Conservation (phyloP, 768 basidiomycete species). For the Phylloporus scabripes region DNA sequence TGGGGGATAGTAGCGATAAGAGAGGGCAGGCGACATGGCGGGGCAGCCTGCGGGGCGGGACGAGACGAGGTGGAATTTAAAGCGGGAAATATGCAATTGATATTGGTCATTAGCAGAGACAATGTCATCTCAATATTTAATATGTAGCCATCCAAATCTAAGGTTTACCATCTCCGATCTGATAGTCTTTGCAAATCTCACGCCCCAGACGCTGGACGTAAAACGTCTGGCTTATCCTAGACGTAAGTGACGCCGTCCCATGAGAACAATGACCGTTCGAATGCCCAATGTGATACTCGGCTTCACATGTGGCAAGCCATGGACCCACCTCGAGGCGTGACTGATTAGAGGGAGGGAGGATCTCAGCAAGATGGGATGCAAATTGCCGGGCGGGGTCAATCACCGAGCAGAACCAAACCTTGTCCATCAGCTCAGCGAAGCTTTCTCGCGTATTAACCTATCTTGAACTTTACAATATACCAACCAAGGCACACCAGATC, state of each 20-base stretch:
- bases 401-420: conserved; percentile 23
- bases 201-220: conserved; percentile 22
- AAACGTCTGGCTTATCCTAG: conserved; percentile 1
- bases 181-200: conserved; percentile 27
- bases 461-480: background rate
- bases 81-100: background rate
- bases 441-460: conserved; percentile 21
- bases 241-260: no score
- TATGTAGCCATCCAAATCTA: no score
- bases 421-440: conserved; percentile 29
- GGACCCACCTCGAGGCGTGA: conserved; percentile 33
- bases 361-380: conserved; percentile 20
- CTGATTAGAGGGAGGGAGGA: conserved; percentile 29
- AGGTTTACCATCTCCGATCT: conserved; percentile 32
- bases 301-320: conserved; percentile 30
- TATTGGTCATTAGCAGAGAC: no score
- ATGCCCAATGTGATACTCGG: no score
- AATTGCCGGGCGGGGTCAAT: conserved; percentile 22
- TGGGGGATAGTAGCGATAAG: conserved; percentile 10
- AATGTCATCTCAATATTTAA: no score
- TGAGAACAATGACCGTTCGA: no score
- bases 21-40: no score
- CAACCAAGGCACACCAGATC: background rate
- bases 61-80: no score
- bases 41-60: no score